Conservation (phyloP, 257 asterid species). For the Buddleja alternifolia region DNA sequence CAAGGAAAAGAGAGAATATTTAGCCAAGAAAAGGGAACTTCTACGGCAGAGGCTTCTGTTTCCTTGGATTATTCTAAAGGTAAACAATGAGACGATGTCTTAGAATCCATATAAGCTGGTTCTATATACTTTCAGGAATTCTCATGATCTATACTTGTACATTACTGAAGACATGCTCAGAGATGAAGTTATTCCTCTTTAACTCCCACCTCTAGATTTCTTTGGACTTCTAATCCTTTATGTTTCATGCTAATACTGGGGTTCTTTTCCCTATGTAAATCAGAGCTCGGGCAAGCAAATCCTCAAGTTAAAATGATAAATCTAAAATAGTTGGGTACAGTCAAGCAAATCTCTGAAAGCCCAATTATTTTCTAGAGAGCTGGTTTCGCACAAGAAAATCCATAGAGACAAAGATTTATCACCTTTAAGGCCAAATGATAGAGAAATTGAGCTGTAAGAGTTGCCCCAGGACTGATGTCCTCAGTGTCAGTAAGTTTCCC, state of each 20-base stretch:
- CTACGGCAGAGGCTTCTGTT: constrained; percentile 5
- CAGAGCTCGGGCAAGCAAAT: constrained; percentile 12
- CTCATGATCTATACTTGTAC: neutral
- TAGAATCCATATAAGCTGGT: constrained; percentile 18
- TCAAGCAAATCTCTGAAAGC: constrained; percentile 19
- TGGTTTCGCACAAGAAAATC: constrained; percentile 23
- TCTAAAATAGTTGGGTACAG: constrained; percentile 15
- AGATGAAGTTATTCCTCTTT: constrained; percentile 10
- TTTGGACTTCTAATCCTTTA: constrained; percentile 7
- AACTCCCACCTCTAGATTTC: neutral
- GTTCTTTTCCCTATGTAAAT: constrained; percentile 8
- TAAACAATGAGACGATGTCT: constrained; percentile 13
- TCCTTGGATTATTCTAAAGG: neutral
- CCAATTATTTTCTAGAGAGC: constrained; percentile 14
- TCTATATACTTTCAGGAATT: constrained; percentile 1
- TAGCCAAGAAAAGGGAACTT: constrained; percentile 15
- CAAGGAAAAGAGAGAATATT: neutral
- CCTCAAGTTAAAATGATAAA: neutral
- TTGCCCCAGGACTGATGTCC: constrained; percentile 83
- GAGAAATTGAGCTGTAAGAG: constrained; percentile 90
- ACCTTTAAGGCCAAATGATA: constrained; percentile 92
- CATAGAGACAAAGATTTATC: constrained; percentile 25
- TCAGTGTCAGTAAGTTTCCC: constrained; percentile 70
- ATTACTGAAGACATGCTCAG: constrained; percentile 14
- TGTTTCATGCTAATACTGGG: constrained; percentile 16